Evolutionary conservation across 2,329 filamentous ascomycete species (phyloP), one percentile per base, ranked within the genome.

Genomic region (Stagonosporopsis tanaceti): DNA sequence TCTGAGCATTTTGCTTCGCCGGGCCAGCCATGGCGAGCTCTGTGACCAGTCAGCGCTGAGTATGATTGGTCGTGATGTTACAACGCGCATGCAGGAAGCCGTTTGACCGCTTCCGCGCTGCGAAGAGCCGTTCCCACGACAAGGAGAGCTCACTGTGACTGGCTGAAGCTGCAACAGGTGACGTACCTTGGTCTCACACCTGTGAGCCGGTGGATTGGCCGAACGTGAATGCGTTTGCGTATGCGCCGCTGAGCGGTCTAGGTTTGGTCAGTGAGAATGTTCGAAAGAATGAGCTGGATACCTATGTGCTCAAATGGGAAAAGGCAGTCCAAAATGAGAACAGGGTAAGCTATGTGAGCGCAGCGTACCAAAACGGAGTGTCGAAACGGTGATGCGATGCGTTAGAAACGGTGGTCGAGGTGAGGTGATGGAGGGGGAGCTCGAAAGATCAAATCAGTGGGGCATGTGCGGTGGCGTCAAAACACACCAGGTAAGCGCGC

Each of bases 1-100:
- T 59, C 52, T 73, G 61, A 11, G 67, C 68, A 40, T 69, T 73
- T 41, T 68, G 67, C 70, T 77, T 79, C 1, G 66, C 42, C 41
- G 77, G 66, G 38, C 74, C 75, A 22, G 66, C 76, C 78, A 80
- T 80, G 38, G 52, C 61, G 57, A 50, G 58, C 46, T 60, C 59
- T 71, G 53, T 27, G 11, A 32, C 57, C 50, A 56, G 59, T 71
- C 57, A 73, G 67, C 45, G 55, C 42, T 62, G 59, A 28, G 45
- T 22, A 41, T 51, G 7, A 20, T 41, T 37, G 28, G 24, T 44
- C 48, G 46, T 40, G 17, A 35, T 53, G 48, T 39, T 38, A 53
- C 38, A 25, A 30, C 44, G 20, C 15, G 25, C 24, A 27, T 50
- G 32, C 45, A 30, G 2, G 46, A 35, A 39, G 35, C 15, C 39